Evolutionary conservation across 306 rosid species (phyloP).

Genomic region (Alnus glutinosa): DNA sequence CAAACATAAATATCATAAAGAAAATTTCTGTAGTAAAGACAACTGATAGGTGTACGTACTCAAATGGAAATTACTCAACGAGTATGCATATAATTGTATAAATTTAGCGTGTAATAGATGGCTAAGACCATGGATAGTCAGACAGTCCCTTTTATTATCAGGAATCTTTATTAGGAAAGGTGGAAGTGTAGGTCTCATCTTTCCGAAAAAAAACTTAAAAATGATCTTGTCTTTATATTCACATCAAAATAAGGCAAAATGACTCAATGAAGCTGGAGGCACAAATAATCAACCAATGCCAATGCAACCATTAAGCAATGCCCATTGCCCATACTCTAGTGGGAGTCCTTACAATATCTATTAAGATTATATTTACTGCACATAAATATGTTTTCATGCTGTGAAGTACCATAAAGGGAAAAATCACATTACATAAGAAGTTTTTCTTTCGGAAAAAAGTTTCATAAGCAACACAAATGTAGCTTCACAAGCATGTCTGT

Average conservation of each 20-base stretch:
- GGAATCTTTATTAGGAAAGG: conserved; percentile 14
- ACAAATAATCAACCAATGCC: neutral
- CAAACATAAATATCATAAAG: conserved; percentile 1
- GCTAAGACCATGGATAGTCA: neutral
- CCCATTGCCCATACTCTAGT: neutral
- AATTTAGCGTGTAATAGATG: conserved; percentile 7
- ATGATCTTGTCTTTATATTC: neutral
- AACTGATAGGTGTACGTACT: neutral
- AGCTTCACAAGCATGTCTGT: conserved; percentile 5
- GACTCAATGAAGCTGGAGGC: neutral
- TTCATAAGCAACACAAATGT: neutral
- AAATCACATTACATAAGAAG: neutral
- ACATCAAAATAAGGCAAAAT: neutral
- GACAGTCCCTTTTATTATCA: neutral
- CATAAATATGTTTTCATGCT: neutral
- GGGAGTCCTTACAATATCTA: neutral
- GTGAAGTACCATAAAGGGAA: neutral
- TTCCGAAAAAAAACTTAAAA: neutral
- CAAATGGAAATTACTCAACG: neutral
- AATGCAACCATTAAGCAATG: neutral
- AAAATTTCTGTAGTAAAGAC: conserved; percentile 1
- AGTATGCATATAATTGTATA: neutral
- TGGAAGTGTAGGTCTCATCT: conserved; percentile 19
- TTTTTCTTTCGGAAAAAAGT: neutral
- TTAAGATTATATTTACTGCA: neutral